Evolutionary conservation across 176 grass and related monocot species (phyloP).

Genomic region (Phoenix roebelenii): DNA sequence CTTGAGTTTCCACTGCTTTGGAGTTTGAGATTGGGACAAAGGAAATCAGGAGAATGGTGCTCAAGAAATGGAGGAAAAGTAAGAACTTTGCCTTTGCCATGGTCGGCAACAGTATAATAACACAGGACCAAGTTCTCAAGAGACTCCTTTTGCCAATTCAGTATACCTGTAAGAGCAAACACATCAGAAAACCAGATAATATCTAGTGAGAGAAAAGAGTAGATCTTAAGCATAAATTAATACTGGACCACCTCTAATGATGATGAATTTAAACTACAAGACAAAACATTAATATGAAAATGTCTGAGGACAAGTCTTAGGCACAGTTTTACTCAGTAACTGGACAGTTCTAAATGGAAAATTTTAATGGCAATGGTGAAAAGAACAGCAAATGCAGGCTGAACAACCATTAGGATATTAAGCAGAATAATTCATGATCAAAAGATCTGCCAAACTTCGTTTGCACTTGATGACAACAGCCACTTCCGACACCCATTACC

Average conservation of each 20-base stretch:
- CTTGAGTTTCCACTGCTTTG: constrained; percentile 35
- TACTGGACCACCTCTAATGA: background rate
- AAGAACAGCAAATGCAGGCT: too few relatives aligned
- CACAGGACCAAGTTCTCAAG: constrained; percentile 19
- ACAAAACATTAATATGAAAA: too few relatives aligned
- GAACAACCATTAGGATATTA: too few relatives aligned
- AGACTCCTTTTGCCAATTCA: constrained; percentile 5
- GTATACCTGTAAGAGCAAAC: constrained; percentile 21
- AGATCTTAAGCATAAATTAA: background rate
- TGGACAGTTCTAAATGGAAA: too few relatives aligned
- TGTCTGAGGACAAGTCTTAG: too few relatives aligned
- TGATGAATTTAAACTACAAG: too few relatives aligned
- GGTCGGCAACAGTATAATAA: constrained; percentile 7
- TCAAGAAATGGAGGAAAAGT: constrained; percentile 28
- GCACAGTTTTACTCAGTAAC: too few relatives aligned
- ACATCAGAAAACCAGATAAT: background rate
- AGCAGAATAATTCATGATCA: too few relatives aligned
- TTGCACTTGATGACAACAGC: too few relatives aligned
- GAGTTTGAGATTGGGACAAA: constrained; percentile 16
- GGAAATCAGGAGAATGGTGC: constrained; percentile 25
- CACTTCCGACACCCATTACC: too few relatives aligned
- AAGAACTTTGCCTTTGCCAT: constrained; percentile 24
- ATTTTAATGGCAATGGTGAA: too few relatives aligned
- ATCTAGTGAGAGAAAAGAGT: background rate
- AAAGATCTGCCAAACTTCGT: too few relatives aligned